Conservation (phyloP, 441 rosid genomes). For the Cnidoscolus chayamansa region DNA sequence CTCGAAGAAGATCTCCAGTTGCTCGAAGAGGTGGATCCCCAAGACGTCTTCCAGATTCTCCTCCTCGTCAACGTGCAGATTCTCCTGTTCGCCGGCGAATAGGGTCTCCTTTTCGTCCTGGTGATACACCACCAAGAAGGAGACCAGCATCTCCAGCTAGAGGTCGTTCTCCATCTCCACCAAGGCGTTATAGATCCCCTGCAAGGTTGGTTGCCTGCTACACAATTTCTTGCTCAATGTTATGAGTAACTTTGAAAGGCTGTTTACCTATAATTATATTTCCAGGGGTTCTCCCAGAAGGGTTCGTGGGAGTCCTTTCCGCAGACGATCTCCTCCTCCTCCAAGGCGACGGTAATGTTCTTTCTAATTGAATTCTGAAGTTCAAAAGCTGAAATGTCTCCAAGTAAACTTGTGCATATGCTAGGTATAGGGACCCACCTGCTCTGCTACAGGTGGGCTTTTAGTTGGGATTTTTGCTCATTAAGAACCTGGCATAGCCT, state of each 20-base stretch:
- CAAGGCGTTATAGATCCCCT: constrained; percentile 76
- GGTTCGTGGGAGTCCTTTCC: constrained; percentile 80
- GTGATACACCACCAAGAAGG: constrained; percentile 85
- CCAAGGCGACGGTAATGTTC: constrained; percentile 75
- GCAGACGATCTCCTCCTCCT: constrained; percentile 89
- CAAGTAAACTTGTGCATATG: too few species aligned
- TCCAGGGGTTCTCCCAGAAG: constrained; percentile 79
- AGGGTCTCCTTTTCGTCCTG: constrained; percentile 73
- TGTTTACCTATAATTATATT: constrained; percentile 23
- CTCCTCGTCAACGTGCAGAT: constrained; percentile 48
- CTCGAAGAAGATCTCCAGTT: constrained; percentile 71
- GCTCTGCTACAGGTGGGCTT: too few species aligned
- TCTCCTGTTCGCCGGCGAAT: constrained; percentile 66
- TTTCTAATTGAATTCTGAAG: not conserved
- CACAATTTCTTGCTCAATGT: constrained; percentile 10
- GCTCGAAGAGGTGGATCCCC: constrained; percentile 81
- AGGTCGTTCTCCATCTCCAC: constrained; percentile 84
- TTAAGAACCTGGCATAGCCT: not conserved
- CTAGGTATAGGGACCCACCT: too few species aligned
- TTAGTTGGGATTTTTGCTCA: not conserved
- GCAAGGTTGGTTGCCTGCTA: constrained; percentile 48
- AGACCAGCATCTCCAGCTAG: constrained; percentile 78
- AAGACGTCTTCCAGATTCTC: constrained; percentile 52
- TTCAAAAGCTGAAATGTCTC: constrained; percentile 13
- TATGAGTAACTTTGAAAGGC: constrained; percentile 8